A percentile compares a stretch with the other conserved stretches of the same genome.
phyloP scores from a whole-genome alignment of 2,329 filamentous ascomycete genomes.

The Pyrenophora teres region DNA sequence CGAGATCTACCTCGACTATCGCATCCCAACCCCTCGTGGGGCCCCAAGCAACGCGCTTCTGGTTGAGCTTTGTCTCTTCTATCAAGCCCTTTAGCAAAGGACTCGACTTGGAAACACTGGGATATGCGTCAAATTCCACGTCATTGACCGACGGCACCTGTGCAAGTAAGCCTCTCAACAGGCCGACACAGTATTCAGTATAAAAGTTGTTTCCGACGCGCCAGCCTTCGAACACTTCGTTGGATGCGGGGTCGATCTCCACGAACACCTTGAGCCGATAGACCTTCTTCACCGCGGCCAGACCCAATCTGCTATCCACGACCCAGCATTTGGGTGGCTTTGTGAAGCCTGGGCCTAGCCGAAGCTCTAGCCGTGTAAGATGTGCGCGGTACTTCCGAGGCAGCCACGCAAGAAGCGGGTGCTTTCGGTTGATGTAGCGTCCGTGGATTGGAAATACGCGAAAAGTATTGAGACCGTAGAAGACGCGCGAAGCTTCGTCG shows the following conservation, averaged over 20 bases:
- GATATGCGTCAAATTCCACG: slow-evolving; percentile 72
- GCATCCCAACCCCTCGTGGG: slow-evolving; percentile 67
- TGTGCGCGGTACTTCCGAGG: slow-evolving; percentile 63
- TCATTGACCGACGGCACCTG: slow-evolving; percentile 61
- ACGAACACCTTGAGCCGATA: slow-evolving; percentile 69
- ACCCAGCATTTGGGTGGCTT: slow-evolving; percentile 73
- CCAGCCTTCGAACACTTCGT: slow-evolving; percentile 70
- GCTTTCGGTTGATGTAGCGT: slow-evolving; percentile 72
- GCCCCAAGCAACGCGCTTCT: slow-evolving; percentile 68
- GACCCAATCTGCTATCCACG: slow-evolving; percentile 66
- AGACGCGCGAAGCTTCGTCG: slow-evolving; percentile 56
- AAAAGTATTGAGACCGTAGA: slow-evolving; percentile 59
- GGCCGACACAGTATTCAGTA: slow-evolving; percentile 65
- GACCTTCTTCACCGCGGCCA: slow-evolving; percentile 65
- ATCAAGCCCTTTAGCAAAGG: slow-evolving; percentile 68
- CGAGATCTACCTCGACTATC: slow-evolving; percentile 39
- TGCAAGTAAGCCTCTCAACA: slow-evolving; percentile 63
- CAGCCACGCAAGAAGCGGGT: slow-evolving; percentile 70
- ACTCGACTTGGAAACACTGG: slow-evolving; percentile 67
- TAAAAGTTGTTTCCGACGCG: slow-evolving; percentile 70
- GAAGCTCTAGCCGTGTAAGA: slow-evolving; percentile 69
- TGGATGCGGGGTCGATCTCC: slow-evolving; percentile 70
- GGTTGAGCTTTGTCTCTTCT: slow-evolving; percentile 54
- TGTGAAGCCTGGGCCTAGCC: slow-evolving; percentile 74
- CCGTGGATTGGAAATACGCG: slow-evolving; percentile 59